These are phyloP conservation scores for Tieghemostelium lacteum DNA, from an alignment of 78 protist species.

Conservation along the genomic window DNA sequence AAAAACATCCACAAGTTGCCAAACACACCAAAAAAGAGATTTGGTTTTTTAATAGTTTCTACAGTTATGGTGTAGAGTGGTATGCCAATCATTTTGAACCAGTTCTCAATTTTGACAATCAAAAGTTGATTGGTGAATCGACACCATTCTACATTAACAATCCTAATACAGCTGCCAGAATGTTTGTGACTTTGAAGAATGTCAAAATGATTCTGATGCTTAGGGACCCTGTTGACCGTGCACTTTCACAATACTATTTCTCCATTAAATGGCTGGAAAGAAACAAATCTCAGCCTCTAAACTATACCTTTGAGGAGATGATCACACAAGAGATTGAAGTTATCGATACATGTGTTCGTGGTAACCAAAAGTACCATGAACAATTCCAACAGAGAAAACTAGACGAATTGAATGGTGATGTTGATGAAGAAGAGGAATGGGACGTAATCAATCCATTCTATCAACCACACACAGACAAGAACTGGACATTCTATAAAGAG, in stretches of 20 bases:
- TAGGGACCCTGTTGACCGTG: conserved; percentile 69
- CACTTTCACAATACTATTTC: conserved; percentile 28
- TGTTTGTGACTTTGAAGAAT: conserved; percentile 10
- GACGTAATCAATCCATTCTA: conserved; percentile 21
- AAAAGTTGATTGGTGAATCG: conserved; percentile 57
- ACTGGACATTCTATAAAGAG: conserved; percentile 64
- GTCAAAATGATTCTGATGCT: conserved; percentile 34
- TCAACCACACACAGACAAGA: conserved; percentile 19
- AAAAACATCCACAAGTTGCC: conserved; percentile 59
- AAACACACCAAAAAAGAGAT: conserved; percentile 63
- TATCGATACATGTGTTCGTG: conserved; percentile 57
- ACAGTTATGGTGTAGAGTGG: conserved; percentile 41
- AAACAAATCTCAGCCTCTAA: conserved; percentile 3
- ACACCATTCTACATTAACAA: conserved; percentile 69
- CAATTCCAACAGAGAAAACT: not conserved
- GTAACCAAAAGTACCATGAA: not conserved
- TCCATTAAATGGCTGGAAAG: conserved; percentile 38
- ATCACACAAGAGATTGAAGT: conserved; percentile 50
- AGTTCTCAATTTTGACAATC: not conserved
- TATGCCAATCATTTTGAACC: conserved; percentile 60
- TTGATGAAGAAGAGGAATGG: not conserved
- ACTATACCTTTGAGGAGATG: conserved; percentile 12
- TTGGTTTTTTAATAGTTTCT: conserved; percentile 64
- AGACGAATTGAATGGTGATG: not conserved
- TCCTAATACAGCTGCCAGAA: conserved; percentile 55